Base-by-base conservation (phyloP, 805 yeast species). In the Metschnikowia proteae region DNA sequence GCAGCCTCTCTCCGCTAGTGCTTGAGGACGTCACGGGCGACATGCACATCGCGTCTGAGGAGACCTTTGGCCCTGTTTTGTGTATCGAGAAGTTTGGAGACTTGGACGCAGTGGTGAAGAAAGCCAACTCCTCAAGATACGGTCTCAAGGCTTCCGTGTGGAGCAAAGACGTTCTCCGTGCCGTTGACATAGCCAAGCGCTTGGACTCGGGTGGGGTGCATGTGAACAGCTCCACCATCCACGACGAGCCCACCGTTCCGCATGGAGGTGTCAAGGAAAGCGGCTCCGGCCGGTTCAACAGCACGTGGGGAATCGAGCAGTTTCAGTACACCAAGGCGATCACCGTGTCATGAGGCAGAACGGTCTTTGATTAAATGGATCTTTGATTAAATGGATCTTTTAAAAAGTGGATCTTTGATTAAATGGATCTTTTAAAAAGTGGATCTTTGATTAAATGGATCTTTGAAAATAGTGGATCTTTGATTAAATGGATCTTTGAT, bases 191-290 rank as follows among this genome's bases (percentile, higher is more conserved):
- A 8, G 77, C 77, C 5, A 59, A 56, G 33, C 38, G 42, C n/a
- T 59, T 75, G 5, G 72, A 70, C 27, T 50, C 60, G 39, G 79
- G 79, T 11, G 71, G 75, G 1, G 64, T 75, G 9, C 76, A 74
- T 51, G 64, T 69, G 40, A 68, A 69, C 52, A 48, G 60, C 10
- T 51, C 67, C 6, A 66, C 71, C 3, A 45, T 71, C 3, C 64
- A 58, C 46, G 74, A 69, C 46, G 74, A 68, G 48, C 54, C 70
- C 17, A 60, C 66, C 6, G 29, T 63, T 7, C 80, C 80, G 0
- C 80, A 75, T 53, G 80, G 80, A 1, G 80, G 79, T 13, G 49
- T 76, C 48, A 66, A 74, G 61, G 51, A 61, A 60, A 49, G 69
- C 60, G 61, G 77, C 48, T 48, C 68, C 60, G 70, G 74, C 44